These are phyloP conservation scores for Physcomitrellopsis africana DNA, from an alignment of 225 moss, liverwort and hornwort genomes.

Conservation along the genomic window DNA sequence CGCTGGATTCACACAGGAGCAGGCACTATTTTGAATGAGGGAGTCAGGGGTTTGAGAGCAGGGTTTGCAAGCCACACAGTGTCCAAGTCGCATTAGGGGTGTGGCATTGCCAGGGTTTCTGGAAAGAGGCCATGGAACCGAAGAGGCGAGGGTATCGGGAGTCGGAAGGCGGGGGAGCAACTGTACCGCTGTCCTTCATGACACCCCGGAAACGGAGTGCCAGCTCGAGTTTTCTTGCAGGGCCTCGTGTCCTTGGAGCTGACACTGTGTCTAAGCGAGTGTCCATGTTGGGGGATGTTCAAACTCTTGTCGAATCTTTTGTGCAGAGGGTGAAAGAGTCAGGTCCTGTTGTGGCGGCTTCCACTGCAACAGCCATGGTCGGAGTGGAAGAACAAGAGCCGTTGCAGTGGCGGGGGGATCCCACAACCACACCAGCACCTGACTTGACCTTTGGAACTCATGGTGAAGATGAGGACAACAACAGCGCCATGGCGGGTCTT, in stretches of 20 bases:
- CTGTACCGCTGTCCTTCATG: constrained; percentile 19
- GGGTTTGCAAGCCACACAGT: too few relatives aligned
- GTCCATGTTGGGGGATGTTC: constrained; percentile 1
- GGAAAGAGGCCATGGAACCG: not conserved
- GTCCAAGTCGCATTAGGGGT: too few relatives aligned
- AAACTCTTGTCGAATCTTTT: not conserved
- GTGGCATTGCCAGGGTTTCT: too few relatives aligned
- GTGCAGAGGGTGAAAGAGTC: constrained; percentile 16
- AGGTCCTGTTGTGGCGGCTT: constrained; percentile 11
- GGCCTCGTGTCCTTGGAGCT: not conserved
- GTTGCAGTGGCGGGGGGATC: constrained; percentile 18
- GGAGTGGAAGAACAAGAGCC: constrained; percentile 30
- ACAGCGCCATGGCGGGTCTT: constrained; percentile 1
- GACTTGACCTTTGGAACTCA: constrained; percentile 20
- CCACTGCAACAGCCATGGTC: not conserved
- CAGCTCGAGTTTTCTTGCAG: constrained; percentile 17
- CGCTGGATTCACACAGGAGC: too few relatives aligned
- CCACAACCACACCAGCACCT: constrained; percentile 16
- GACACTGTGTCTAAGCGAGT: constrained; percentile 12
- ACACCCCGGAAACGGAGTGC: constrained; percentile 43
- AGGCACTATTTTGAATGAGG: too few relatives aligned
- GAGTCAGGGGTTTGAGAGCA: too few relatives aligned
- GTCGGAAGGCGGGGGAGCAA: constrained; percentile 27
- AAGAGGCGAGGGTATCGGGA: constrained; percentile 36
- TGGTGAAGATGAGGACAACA: constrained; percentile 24